Base-by-base conservation (phyloP, 441 rosid genomes). In the Eutrema salsugineum region DNA sequence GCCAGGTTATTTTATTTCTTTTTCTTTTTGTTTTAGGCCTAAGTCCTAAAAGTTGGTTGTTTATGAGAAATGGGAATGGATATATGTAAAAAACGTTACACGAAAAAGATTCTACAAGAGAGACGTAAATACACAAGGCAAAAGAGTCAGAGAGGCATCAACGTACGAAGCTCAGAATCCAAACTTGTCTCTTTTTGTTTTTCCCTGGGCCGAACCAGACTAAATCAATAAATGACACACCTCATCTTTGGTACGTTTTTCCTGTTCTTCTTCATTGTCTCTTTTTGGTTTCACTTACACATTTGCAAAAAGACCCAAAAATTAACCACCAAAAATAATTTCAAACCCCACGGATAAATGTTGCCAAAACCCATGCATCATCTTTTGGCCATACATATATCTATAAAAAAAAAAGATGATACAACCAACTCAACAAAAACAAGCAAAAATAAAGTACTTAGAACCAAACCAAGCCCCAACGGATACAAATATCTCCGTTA, bases 231-330 rank as follows among this genome's bases (percentile, higher is more conserved):
- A 68, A 75, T 62, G 59, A 46, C 42, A 36, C 65, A 61, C 65
- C 68, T 68, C 78, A 75, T 75, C 73, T 74, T 67, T 60, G 57
- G 78, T 68, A 68, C 78, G 24, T 68, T 67, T 68, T 67, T 28
- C 44, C 36, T 68, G 63, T 60, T 66, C 78, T 67, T 67, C 73
- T 60, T 36, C 69, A 61, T 54, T 75, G 69, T 75, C 74, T 68
- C 65, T 27, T 53, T 61, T 62, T 68, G 68, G 70, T 46, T 61
- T 54, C 59, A 75, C 58, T 24, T 49, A 8, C 67, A 60, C 49
- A 27, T 47, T 53, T 60, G 69, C 19, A 66, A 42, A 40, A 11
- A 19, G 1, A 51, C 14, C 22, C 9, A 55, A 54, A 64, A 36
- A 3, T 24, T 2, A 24, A 17, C 50, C 49, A 24, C 14, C 14